phyloP scores from a whole-genome alignment of 495 filamentous ascomycete genomes.

The Massariosphaeria phaeospora region DNA sequence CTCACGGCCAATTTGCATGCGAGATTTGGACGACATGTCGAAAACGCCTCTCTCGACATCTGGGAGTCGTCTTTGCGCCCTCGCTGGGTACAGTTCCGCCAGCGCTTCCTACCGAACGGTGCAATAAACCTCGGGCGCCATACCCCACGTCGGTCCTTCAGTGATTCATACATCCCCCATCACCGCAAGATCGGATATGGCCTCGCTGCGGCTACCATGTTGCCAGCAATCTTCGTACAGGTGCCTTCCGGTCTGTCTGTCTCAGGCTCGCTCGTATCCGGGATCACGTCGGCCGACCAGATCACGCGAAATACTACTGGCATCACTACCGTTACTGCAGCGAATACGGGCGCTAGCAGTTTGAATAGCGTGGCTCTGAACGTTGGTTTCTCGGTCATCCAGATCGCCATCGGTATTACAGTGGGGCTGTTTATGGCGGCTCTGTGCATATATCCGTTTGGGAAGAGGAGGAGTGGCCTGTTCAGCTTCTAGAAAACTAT shows the following conservation, averaged over 20 bases:
- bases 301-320: conserved; percentile 52
- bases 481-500: conserved; percentile 82
- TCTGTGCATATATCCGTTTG: conserved; percentile 82
- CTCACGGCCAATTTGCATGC: conserved; percentile 85
- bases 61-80: conserved; percentile 36
- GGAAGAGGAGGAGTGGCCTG: conserved; percentile 82
- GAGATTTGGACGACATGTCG: conserved; percentile 50
- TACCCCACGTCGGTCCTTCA: too few relatives aligned
- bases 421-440: conserved; percentile 86
- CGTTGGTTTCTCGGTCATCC: conserved; percentile 80
- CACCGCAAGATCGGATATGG: conserved; percentile 56
- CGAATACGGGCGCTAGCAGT: conserved; percentile 39
- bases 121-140: background rate
- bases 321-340: conserved; percentile 39
- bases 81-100: conserved; percentile 17
- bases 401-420: conserved; percentile 88
- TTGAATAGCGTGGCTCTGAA: conserved; percentile 72
- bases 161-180: conserved; percentile 4
- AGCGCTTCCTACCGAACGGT: conserved; percentile 19
- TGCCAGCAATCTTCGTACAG: conserved; percentile 92
- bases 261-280: conserved; percentile 74
- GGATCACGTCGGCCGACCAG: conserved; percentile 76
- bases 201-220: conserved; percentile 78
- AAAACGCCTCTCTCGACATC: conserved; percentile 39
- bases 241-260: conserved; percentile 88